These are phyloP conservation scores for Peribolospora kevripleyi DNA, from an alignment of 768 basidiomycete species.

Conservation along the genomic window DNA sequence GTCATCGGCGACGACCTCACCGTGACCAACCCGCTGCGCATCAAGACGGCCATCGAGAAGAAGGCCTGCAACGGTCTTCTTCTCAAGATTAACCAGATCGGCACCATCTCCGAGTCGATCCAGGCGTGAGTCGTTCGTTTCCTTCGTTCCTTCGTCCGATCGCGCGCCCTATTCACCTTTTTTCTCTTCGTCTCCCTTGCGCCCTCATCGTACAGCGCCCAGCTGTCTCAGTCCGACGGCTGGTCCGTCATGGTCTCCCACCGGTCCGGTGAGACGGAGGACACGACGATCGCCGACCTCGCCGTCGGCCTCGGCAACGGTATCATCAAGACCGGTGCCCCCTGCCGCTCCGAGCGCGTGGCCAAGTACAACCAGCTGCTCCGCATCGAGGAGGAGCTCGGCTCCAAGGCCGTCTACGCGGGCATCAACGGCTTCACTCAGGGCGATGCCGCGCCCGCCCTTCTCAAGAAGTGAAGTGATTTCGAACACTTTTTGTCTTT, in stretches of 20 bases:
- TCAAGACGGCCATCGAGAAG: conserved; percentile 98
- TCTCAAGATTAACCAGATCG: conserved; percentile 98
- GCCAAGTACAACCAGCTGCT: conserved; percentile 51
- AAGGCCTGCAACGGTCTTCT: conserved; percentile 97
- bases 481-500: neutral
- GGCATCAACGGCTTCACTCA: conserved; percentile 56
- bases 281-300: conserved; percentile 86
- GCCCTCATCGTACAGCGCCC: conserved; percentile 33
- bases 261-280: conserved; percentile 94
- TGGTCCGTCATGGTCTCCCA: conserved; percentile 99
- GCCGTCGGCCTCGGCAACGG: conserved; percentile 75
- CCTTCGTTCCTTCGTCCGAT: neutral
- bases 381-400: conserved; percentile 75
- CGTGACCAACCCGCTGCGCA: conserved; percentile 87
- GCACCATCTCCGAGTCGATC: conserved; percentile 90
- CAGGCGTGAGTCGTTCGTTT: conserved; percentile 49
- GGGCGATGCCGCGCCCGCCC: conserved; percentile 44
- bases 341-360: conserved; percentile 84
- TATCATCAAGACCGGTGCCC: conserved; percentile 86
- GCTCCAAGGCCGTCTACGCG: conserved; percentile 41
- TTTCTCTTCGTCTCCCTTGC: no score
- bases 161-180: neutral
- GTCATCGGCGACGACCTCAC: conserved; percentile 92
- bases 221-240: conserved; percentile 78
- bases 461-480: conserved; percentile 47